Evolutionary conservation across 139 green algal species (phyloP), one percentile per base, ranked within the genome.

Genomic region (Ettlia oleoabundans): DNA sequence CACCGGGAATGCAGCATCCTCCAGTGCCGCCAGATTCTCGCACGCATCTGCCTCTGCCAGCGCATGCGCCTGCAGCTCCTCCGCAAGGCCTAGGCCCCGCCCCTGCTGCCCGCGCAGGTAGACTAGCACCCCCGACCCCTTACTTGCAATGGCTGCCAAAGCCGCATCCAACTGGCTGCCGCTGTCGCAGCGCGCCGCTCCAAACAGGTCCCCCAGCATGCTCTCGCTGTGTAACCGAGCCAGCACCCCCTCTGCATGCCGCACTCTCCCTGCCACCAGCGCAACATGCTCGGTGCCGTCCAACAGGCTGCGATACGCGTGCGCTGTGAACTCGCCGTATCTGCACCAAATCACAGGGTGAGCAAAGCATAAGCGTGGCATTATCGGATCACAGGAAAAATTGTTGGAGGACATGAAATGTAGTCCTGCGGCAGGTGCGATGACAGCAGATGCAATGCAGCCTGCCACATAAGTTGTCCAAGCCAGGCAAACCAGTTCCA

Each of bases 221-320:
- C 40, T 76, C 83, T 92, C 83, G 69, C 32, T 67, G 42, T 91
- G 89, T 35, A 92, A 76, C 21, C 75, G 61, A 26, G 78, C 70
- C 61, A 90, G 74, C 74, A 89, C 77, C 6, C 52, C 51, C 33
- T 70, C 67, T 28, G 74, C 47, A 42, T 41, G 67, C 9, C 18
- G 8, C 15, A 85, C 82, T n/a, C 77, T 66, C 24, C 88, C 88
- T 33, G 89, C 92, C n/a, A 95, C 87, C 24, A 94, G 53, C n/a
- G 90, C 92, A 22, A 91, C 52, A 81, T 95, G 92, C 85, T 95
- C 91, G 2, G 55, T 81, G 51, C 83, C 88, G 77, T 93, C 90
- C 0, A 93, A 26, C 32, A 82, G 22, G 2, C 83, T 90, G n/a
- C 84, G 77, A 84, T 90, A 95, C 43, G 78, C 75, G 80, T 90